phyloP scores from a whole-genome alignment of 495 filamentous ascomycete species.

The Xeromyces bisporus region DNA sequence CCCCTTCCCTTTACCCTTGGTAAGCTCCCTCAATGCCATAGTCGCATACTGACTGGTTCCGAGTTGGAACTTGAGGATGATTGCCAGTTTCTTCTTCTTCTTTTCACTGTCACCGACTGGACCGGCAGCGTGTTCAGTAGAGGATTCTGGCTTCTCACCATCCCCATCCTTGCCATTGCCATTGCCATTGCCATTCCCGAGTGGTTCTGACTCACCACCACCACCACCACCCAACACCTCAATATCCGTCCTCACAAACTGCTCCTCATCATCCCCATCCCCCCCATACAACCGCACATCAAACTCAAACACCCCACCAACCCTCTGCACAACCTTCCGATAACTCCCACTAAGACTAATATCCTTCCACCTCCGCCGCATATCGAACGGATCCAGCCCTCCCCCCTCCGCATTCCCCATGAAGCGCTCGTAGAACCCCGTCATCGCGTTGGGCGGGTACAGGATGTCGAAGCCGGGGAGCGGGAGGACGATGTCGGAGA shows the following conservation, averaged over 20 bases:
- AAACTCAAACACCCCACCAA: slow-evolving; percentile 37
- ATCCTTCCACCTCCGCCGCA: slow-evolving; percentile 74
- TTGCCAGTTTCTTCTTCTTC: slow-evolving; percentile 47
- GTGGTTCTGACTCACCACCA: too few relatives aligned
- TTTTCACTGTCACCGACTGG: slow-evolving; percentile 3
- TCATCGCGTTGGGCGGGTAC: slow-evolving; percentile 73
- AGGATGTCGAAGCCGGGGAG: slow-evolving; percentile 77
- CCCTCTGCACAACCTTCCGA: slow-evolving; percentile 61
- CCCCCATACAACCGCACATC: slow-evolving; percentile 50
- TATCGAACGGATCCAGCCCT: slow-evolving; percentile 61
- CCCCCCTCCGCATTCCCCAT: slow-evolving; percentile 69
- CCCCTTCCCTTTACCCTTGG: slow-evolving; percentile 44
- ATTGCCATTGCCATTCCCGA: slow-evolving; percentile 3
- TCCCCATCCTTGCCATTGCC: not conserved
- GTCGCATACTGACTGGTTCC: slow-evolving; percentile 85
- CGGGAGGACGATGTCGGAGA: slow-evolving; percentile 91
- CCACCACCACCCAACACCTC: slow-evolving; percentile 26
- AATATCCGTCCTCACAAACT: slow-evolving; percentile 74
- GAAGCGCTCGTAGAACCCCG: slow-evolving; percentile 61
- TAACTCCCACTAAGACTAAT: slow-evolving; percentile 80
- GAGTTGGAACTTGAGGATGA: slow-evolving; percentile 72
- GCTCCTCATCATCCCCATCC: slow-evolving; percentile 52
- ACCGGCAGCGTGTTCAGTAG: slow-evolving; percentile 1
- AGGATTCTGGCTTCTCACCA: too few relatives aligned
- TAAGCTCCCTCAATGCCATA: slow-evolving; percentile 79